Percentiles rank a stretch among this genome's conserved stretches.
phyloP scores from a whole-genome alignment of 176 grass and related monocot species.

The Oryza nivara region DNA sequence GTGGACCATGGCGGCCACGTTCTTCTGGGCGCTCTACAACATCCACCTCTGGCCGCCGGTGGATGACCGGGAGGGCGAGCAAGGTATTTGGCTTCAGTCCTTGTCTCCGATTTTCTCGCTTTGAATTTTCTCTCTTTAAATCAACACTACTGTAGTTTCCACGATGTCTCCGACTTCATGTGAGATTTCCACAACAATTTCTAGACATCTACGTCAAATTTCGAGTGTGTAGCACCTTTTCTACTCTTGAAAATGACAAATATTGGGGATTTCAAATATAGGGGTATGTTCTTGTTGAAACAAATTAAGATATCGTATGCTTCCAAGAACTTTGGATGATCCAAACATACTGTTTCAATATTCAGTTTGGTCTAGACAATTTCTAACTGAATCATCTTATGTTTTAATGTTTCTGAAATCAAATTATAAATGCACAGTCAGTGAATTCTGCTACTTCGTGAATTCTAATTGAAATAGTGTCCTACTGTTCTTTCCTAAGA shows the following conservation, averaged over 20 bases:
- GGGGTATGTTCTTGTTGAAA: too few relatives aligned
- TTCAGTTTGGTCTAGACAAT: neutral
- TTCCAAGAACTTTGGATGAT: slow-evolving; percentile 13
- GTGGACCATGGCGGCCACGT: slow-evolving; percentile 55
- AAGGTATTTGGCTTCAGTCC: slow-evolving; percentile 43
- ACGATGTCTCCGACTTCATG: neutral
- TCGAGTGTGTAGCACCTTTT: neutral
- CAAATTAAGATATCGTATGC: neutral
- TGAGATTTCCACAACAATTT: neutral
- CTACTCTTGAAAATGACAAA: neutral
- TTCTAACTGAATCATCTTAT: neutral
- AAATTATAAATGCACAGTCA: neutral
- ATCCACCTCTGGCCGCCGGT: slow-evolving; percentile 39
- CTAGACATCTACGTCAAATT: neutral
- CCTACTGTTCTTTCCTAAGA: neutral
- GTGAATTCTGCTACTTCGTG: neutral
- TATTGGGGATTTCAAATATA: neutral
- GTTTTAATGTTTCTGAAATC: neutral
- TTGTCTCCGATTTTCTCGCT: neutral
- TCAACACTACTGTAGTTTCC: neutral
- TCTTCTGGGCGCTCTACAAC: slow-evolving; percentile 53
- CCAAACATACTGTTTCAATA: neutral
- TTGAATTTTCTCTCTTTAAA: neutral
- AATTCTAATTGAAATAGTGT: neutral
- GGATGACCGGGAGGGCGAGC: slow-evolving; percentile 1